A percentile compares a stretch with the other conserved stretches of the same genome.
Evolutionary conservation across 73 alveolate genomes (phyloP).

Genomic region (Paramecium pentaurelia): DNA sequence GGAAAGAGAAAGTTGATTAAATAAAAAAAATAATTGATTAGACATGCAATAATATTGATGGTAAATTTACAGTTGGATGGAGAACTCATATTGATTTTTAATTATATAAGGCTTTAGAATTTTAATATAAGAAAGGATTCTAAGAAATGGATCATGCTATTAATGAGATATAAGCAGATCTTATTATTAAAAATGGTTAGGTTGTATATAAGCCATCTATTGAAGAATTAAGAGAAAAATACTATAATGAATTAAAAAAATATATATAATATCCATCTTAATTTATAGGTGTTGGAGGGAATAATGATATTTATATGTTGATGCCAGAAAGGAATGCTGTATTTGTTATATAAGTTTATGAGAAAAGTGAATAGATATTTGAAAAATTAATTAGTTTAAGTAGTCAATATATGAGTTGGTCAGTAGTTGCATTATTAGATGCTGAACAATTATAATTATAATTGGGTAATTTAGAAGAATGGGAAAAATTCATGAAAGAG

Average conservation of each 20-base stretch:
- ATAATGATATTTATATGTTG: constrained; percentile 90
- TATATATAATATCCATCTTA: constrained; percentile 59
- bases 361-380: constrained; percentile 90
- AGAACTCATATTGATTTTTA: constrained; percentile 91
- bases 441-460: constrained; percentile 72
- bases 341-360: constrained; percentile 89
- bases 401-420: constrained; percentile 52
- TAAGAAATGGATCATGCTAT: constrained; percentile 65
- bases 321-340: constrained; percentile 97
- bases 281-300: constrained; percentile 97
- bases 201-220: constrained; percentile 95
- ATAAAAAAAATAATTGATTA: constrained; percentile 84
- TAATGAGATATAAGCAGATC: constrained; percentile 97
- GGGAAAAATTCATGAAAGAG: constrained; percentile 93
- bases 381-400: constrained; percentile 70
- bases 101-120: constrained; percentile 94
- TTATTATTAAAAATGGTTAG: constrained; percentile 77
- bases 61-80: constrained; percentile 86
- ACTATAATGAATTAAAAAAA: constrained; percentile 86
- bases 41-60: constrained; percentile 71
- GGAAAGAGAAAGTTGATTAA: constrained; percentile 92
- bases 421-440: constrained; percentile 58
- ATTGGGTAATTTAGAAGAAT: constrained; percentile 71
- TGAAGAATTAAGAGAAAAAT: constrained; percentile 94
- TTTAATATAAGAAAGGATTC: constrained; percentile 94